phyloP scores from a whole-genome alignment of 1,284 basidiomycete species.

The Cutaneotrichosporon dermatis region DNA sequence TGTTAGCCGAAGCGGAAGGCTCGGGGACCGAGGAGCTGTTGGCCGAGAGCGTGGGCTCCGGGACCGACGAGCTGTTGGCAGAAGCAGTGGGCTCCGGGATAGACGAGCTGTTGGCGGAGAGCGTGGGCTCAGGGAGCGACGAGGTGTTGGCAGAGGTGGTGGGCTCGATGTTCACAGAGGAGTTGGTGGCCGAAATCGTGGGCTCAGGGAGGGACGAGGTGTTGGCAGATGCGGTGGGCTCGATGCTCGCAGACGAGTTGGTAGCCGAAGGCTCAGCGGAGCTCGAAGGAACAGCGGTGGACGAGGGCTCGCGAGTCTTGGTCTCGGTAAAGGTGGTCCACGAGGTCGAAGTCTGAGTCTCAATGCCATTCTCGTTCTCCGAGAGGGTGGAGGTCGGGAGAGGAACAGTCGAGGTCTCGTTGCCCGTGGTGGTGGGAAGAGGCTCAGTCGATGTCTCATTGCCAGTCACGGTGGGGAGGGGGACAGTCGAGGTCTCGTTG shows the following conservation, averaged over 20 bases:
- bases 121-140: too few relatives aligned
- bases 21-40: too few relatives aligned
- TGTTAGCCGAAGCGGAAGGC: not conserved
- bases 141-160: not conserved
- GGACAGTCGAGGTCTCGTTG: constrained; percentile 1
- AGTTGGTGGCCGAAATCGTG: not conserved
- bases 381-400: constrained; percentile 1
- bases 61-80: too few relatives aligned
- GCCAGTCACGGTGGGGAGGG: not conserved
- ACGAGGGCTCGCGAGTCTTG: constrained; percentile 20
- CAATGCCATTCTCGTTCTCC: constrained; percentile 37
- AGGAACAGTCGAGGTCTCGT: not conserved
- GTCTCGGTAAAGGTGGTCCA: constrained; percentile 36
- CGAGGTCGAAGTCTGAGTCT: constrained; percentile 32
- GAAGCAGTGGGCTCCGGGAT: not conserved
- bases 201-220: not conserved
- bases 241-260: constrained; percentile 10
- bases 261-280: constrained; percentile 20
- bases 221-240: constrained; percentile 4
- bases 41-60: too few relatives aligned
- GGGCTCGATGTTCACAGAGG: not conserved
- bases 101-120: not conserved
- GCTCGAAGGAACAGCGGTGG: not conserved
- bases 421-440: not conserved
- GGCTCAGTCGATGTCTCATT: constrained; percentile 5